Conservation (phyloP, 345 rosid species). For the Mangifera indica region DNA sequence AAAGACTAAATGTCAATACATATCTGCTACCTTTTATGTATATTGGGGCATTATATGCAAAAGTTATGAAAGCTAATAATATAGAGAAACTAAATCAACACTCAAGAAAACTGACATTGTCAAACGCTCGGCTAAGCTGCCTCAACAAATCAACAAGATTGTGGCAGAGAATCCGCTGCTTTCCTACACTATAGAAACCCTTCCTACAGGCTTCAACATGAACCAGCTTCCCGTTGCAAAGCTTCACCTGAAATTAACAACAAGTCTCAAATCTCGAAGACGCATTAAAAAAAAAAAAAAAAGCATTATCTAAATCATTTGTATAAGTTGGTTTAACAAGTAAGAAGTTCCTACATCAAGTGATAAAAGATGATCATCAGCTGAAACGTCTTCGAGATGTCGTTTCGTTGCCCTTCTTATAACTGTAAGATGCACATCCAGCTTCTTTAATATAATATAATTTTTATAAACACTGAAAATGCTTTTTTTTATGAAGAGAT, state of each 20-base stretch:
- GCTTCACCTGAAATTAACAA: slow-evolving; percentile 62
- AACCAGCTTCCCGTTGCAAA: slow-evolving; percentile 89
- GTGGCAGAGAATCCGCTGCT: slow-evolving; percentile 73
- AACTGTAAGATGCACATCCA: slow-evolving; percentile 42
- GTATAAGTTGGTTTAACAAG: background rate
- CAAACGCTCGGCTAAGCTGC: slow-evolving; percentile 89
- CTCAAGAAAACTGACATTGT: slow-evolving; percentile 49
- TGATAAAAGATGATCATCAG: slow-evolving; percentile 81
- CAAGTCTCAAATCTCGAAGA: slow-evolving; percentile 13
- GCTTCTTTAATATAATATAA: slow-evolving; percentile 13
- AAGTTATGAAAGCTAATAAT: background rate
- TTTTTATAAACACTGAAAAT: background rate
- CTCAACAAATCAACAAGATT: slow-evolving; percentile 89
- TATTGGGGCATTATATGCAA: background rate
- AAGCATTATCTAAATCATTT: background rate
- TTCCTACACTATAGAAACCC: slow-evolving; percentile 79
- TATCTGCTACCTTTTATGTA: background rate
- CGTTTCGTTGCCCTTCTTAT: slow-evolving; percentile 56
- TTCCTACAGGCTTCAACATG: slow-evolving; percentile 77
- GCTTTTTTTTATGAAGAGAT: background rate
- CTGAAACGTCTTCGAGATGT: slow-evolving; percentile 50
- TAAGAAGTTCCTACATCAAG: slow-evolving; percentile 54
- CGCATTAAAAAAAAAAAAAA: background rate
- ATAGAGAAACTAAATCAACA: background rate
- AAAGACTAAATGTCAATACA: background rate